Evolutionary conservation across 2,329 filamentous ascomycete genomes (phyloP).

Genomic region (Laburnicola sp.): DNA sequence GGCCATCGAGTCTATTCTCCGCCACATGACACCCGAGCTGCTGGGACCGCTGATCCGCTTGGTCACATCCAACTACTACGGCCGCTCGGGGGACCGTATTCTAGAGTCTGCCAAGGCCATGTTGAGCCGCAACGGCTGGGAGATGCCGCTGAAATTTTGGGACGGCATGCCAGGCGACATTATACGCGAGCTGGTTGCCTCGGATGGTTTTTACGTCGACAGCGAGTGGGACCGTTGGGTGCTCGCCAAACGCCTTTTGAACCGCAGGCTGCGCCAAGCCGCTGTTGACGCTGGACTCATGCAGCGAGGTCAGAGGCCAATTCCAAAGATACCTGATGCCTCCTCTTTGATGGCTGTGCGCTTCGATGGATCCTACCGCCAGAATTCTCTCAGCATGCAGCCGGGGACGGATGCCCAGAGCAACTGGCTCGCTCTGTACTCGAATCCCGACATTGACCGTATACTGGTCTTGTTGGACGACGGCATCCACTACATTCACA

Average conservation of each 20-base stretch:
- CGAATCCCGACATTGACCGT: constrained; percentile 58
- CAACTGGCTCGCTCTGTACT: constrained; percentile 57
- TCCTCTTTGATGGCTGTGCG: constrained; percentile 56
- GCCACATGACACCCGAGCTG: constrained; percentile 57
- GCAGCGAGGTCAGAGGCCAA: constrained; percentile 47
- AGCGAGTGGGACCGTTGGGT: constrained; percentile 63
- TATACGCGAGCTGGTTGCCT: constrained; percentile 61
- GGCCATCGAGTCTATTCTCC: constrained; percentile 58
- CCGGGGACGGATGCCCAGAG: constrained; percentile 51
- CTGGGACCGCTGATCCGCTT: constrained; percentile 56
- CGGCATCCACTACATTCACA: constrained; percentile 63
- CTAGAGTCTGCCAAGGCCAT: constrained; percentile 61
- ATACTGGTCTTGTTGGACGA: constrained; percentile 60
- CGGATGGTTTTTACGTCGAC: constrained; percentile 62
- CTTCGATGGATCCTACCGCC: constrained; percentile 57
- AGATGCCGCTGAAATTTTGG: constrained; percentile 59
- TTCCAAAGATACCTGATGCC: constrained; percentile 53
- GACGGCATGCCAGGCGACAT: constrained; percentile 62
- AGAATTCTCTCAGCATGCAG: constrained; percentile 45
- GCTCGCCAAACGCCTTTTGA: constrained; percentile 57
- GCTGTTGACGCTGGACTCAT: constrained; percentile 55
- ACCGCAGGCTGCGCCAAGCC: constrained; percentile 53
- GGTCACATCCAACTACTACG: constrained; percentile 61
- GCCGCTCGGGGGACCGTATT: constrained; percentile 58
- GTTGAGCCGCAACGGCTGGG: constrained; percentile 60